Base-by-base conservation (phyloP, 2,329 filamentous ascomycete genomes). In the Leptographium radiaticola region DNA sequence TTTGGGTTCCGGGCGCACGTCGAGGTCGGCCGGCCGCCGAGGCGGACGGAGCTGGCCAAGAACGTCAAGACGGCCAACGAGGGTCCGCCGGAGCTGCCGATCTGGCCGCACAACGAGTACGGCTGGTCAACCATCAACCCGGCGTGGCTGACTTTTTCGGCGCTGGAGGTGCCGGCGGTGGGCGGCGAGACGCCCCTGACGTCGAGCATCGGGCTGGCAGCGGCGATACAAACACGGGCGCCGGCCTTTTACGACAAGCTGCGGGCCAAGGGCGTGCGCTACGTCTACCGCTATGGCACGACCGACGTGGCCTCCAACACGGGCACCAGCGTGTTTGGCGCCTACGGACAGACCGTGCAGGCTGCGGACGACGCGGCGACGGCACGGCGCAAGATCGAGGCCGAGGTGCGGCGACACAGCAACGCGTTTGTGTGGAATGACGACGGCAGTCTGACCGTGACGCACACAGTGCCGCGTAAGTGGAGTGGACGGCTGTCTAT, bases 1-100 rank as follows among this genome's bases (percentile, higher is more conserved):
- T 63, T 64, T 47, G 61, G 62, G 15, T 63, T 58, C 55, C 49
- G 51, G n/a, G 55, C 62, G 1, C 61, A 63, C 40, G 59, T 63
- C 39, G 60, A 63, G 16, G 61, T 63, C 40, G 61, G 62, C 15
- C 64, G 63, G 51, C 62, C 59, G 2, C 62, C 63, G 5, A 48
- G 60, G 12, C 55, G 62, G 33, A 61, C 59, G 2, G 49, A 64
- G 7, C 57, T 61, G 18, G 61, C 61, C 2, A 57, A 57, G 43
- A 64, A 64, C 16, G 60, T 64, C 5, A 60, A 61, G 11, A 63
- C 60, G 13, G 63, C 62, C 39, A 65, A 63, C 50, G 63, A 64
- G 54, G 62, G 62, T 16, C 61, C 61, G 1, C 62, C 59, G 30
- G 60, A 60, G 3, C 55, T 58, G 40, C 60, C 60, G 2, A 59